A percentile compares a stretch with the other conserved stretches of the same genome.
These are phyloP conservation scores for Botryosphaeria dothidea DNA, from an alignment of 2,329 filamentous ascomycete genomes.

Conservation along the genomic window DNA sequence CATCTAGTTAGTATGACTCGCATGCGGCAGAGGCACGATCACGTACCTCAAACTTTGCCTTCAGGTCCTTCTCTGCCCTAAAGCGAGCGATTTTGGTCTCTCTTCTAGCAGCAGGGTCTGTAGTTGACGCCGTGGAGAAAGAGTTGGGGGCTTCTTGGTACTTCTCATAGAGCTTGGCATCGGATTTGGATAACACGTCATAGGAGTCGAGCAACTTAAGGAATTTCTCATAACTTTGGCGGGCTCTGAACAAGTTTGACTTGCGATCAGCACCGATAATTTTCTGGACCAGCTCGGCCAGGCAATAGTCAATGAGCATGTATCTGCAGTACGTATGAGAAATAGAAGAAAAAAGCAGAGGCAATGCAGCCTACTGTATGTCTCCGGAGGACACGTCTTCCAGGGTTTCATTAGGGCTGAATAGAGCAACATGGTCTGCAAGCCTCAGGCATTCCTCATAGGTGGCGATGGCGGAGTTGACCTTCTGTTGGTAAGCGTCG, in stretches of 20 bases:
- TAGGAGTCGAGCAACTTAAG: constrained; percentile 78
- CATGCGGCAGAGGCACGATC: constrained; percentile 1
- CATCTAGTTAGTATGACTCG: constrained; percentile 15
- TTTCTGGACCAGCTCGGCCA: constrained; percentile 77
- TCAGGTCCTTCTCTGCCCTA: constrained; percentile 81
- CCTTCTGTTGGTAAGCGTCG: constrained; percentile 65
- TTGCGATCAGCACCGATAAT: constrained; percentile 62
- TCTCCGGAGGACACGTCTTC: constrained; percentile 87
- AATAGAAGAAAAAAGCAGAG: constrained; percentile 25
- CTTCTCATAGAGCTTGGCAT: constrained; percentile 69
- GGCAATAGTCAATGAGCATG: constrained; percentile 72
- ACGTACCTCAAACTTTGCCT: constrained; percentile 73
- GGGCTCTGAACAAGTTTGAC: constrained; percentile 61
- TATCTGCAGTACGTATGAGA: constrained; percentile 51
- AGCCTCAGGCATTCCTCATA: constrained; percentile 74
- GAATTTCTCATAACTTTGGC: constrained; percentile 75
- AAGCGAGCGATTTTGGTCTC: constrained; percentile 86
- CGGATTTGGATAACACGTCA: constrained; percentile 63
- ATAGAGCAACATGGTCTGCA: constrained; percentile 72
- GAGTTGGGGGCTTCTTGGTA: constrained; percentile 71
- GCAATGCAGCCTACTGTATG: constrained; percentile 62
- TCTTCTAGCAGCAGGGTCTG: constrained; percentile 68
- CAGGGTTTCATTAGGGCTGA: constrained; percentile 84
- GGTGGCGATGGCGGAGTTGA: constrained; percentile 66
- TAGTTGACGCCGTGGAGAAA: constrained; percentile 71